Percentiles rank a stretch among this genome's conserved stretches.
phyloP scores from a whole-genome alignment of 73 alveolate genomes.

The Stentor coeruleus region DNA sequence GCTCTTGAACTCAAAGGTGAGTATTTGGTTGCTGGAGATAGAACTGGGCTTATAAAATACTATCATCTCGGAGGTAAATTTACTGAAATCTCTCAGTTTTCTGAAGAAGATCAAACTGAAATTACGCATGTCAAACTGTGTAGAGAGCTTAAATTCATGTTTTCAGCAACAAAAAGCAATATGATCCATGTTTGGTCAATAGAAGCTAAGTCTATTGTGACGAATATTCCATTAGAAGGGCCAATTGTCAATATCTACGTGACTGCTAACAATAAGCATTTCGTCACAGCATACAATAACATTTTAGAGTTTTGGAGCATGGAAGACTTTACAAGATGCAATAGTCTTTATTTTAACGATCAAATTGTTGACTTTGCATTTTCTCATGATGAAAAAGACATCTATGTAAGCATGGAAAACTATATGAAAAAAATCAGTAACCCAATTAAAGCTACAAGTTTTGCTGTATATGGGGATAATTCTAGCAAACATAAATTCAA shows the following conservation, averaged over 20 bases:
- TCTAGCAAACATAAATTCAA: not conserved
- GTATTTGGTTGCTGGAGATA: not conserved
- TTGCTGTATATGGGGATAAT: not conserved
- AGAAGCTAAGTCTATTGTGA: not conserved
- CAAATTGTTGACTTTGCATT: not conserved
- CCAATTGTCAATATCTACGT: no score
- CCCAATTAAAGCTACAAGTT: not conserved
- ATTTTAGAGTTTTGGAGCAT: not conserved
- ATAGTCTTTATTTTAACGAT: not conserved
- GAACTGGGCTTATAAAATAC: not conserved
- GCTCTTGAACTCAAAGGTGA: not conserved
- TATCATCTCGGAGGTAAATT: not conserved
- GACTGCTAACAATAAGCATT: not conserved
- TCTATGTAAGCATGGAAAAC: not conserved
- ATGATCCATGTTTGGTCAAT: not conserved
- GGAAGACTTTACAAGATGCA: not conserved
- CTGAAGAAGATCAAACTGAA: not conserved
- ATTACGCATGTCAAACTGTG: not conserved
- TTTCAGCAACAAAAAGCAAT: not conserved
- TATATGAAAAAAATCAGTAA: not conserved
- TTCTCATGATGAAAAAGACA: not conserved
- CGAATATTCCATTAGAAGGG: not conserved
- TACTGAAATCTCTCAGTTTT: not conserved
- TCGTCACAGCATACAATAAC: not conserved
- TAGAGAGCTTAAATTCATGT: not conserved